Evolutionary conservation across 1,139 yeast species (phyloP), one percentile per base, ranked within the genome.

Genomic region (Saccharomyces pastorianus): DNA sequence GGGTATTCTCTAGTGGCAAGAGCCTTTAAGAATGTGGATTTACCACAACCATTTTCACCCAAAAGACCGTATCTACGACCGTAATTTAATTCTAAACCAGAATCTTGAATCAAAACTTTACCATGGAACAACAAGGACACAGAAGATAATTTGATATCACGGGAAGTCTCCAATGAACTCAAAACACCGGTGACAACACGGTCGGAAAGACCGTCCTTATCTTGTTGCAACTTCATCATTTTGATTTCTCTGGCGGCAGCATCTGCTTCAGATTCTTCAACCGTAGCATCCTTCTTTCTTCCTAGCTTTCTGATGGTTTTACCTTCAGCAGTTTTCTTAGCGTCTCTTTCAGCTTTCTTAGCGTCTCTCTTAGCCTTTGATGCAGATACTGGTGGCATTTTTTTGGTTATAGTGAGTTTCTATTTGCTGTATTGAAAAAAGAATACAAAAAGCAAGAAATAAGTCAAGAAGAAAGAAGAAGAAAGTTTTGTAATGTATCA

Each of bases 41-140:
- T 93, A 77, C 99, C 99, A 77, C 99, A 93, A 60, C 99, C 99
- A 73, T 93, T 93, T 75, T 91, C 98, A 71, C 99, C 99, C 65
- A 95, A 80, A 62, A 93, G 80, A 76, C 96, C 96, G 71, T 95
- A 93, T 74, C 96, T 84, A 77, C 97, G 88, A 70, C 99, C 99
- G 73, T 84, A 91, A 76, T 93, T 95, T 76, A 93, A 83, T 77
- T 93, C 99, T 65, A 93, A 75, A 51, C 79, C 80, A 48, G 98
- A 85, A 73, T 93, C 99, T 75, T 89, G 96, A 65, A 93, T 80
- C 71, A 93, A 78, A 55, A 93, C 97, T 71, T 91, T 93, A 77
- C 99, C 99, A 75, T 93, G 99, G 84, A 93, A 93, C 64, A 90
- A 82, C 66, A 93, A 80, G 26, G 98, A 88, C 48, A 89, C 89